Evolutionary conservation across 345 rosid species (phyloP), one percentile per base, ranked within the genome.

Genomic region (Lumnitzera littorea): DNA sequence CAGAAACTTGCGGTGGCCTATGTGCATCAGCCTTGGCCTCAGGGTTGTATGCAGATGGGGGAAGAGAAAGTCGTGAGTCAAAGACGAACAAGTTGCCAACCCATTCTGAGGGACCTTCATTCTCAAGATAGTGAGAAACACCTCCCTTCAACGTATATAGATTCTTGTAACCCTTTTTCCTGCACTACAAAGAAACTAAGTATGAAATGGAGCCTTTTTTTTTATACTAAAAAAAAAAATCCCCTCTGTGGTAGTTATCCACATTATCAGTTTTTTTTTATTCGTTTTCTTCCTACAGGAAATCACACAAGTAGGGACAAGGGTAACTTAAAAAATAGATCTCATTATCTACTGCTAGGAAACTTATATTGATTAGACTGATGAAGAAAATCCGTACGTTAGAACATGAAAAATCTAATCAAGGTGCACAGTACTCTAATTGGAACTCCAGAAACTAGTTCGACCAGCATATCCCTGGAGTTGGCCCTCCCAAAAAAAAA

Each of bases 21-120:
- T 15, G 46, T 62, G 68, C 24, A 67, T 72, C 67, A 58, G 60
- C 58, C n/a, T 29, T 11, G 31, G 76, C 47, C 48, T 63, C 75
- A 54, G 79, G 69, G 54, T 68, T 80, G 75, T 74, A 89, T 47
- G 84, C 69, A 61, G 84, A 69, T 36, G 98, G 88, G 23, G 96
- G 89, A 54, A 87, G 86, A 58, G 98, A 85, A 60, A 92, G 96
- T 53, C 94, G 94, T 24, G 94, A 79, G 69, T 92, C 98, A 63
- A 89, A 89, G 49, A 88, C 89, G 73, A 89, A 87, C 65, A 92
- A 80, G 82, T 89, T 92, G 57, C 96, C 98, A 62, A 73, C 74
- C 96, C 96, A 87, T 56, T 78, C 82, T 58, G 65, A 56, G 9
- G 94, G 78, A 70, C 87, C 94, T 76, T 87, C 87, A 31, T 71